Evolutionary conservation across 192 early-diverging fungal genomes (phyloP).

Genomic region (Coemansia sp.): DNA sequence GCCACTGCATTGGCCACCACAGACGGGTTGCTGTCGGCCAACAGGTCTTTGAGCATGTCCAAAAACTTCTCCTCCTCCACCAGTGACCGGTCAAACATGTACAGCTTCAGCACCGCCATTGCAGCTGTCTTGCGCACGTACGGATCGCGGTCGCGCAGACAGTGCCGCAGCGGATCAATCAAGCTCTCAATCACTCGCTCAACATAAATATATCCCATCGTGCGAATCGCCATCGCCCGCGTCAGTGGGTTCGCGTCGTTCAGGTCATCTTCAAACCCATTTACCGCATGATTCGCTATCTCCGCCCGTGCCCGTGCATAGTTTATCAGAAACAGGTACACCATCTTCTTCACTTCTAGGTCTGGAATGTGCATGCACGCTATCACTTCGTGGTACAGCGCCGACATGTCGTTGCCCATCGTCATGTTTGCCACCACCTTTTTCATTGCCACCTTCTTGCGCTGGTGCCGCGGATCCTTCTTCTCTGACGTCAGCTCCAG

Average conservation of each 20-base stretch:
- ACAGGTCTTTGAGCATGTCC: slow-evolving; percentile 81
- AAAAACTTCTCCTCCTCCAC: slow-evolving; percentile 87
- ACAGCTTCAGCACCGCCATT: slow-evolving; percentile 90
- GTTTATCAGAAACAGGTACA: slow-evolving; percentile 97
- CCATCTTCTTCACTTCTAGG: slow-evolving; percentile 95
- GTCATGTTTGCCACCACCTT: slow-evolving; percentile 99
- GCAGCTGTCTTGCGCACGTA: slow-evolving; percentile 98
- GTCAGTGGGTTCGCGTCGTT: slow-evolving; percentile 94
- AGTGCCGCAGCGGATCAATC: slow-evolving; percentile 86
- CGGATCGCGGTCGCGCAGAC: slow-evolving; percentile 87
- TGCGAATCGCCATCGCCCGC: slow-evolving; percentile 92
- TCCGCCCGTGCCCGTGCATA: slow-evolving; percentile 97
- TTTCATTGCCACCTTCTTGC: slow-evolving; percentile 82
- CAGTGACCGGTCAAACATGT: slow-evolving; percentile 79
- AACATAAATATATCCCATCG: slow-evolving; percentile 97
- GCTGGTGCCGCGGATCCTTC: slow-evolving; percentile 73
- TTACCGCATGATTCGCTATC: slow-evolving; percentile 93
- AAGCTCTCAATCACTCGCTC: slow-evolving; percentile 94
- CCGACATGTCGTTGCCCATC: slow-evolving; percentile 99
- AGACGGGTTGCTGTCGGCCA: slow-evolving; percentile 88
- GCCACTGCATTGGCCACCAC: slow-evolving; percentile 96
- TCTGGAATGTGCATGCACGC: slow-evolving; percentile 90
- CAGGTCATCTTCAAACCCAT: slow-evolving; percentile 97
- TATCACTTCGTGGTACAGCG: slow-evolving; percentile 88
- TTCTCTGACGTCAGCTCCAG: slow-evolving; percentile 84